Evolutionary conservation across 345 rosid genomes (phyloP), one percentile per base, ranked within the genome.

Genomic region (Eucalyptus polybractea): DNA sequence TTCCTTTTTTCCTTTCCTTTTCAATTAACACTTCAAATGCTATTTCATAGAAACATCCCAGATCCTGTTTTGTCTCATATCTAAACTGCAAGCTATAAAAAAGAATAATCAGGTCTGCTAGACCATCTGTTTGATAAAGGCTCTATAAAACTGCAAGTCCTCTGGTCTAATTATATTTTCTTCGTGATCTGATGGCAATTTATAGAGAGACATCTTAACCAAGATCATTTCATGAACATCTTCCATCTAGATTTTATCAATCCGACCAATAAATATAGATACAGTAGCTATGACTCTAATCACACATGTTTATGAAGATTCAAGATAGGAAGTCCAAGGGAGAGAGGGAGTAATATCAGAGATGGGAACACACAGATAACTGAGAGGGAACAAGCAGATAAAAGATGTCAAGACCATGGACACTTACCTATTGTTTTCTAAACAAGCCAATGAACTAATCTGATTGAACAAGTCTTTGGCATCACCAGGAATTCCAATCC

Each of bases 401-500:
- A 22, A 25, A 86, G 81, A 62, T 15, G 86, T 40, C 47, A 22
- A 65, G 21, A 80, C 87, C 62, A 60, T 90, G n/a, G 72, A n/a
- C 62, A 60, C 94, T 92, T 94, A 90, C 99, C 95, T 93, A 91
- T 96, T 96, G 91, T 89, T 94, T 93, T 98, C 99, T 91, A 98
- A 91, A 92, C 91, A 93, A 90, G 98, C 95, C 89, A 98, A 93
- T 29, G 99, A 96, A 88, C 96, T 96, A 62, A 98, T 91, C 93
- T 97, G 99, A 91, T 92, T 93, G 93, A 94, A 96, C 87, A 98
- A 92, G 91, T 97, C 99, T 90, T 95, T 95, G 87, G 95, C 93
- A 93, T 95, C 99, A 85, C 99, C 97, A 88, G 98, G 98, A 94
- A 94, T 91, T 91, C 98, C 99, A 91, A 97, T 90, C 86, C 97